Base-by-base conservation (phyloP, 768 basidiomycete species). In the Trametes punicea region DNA sequence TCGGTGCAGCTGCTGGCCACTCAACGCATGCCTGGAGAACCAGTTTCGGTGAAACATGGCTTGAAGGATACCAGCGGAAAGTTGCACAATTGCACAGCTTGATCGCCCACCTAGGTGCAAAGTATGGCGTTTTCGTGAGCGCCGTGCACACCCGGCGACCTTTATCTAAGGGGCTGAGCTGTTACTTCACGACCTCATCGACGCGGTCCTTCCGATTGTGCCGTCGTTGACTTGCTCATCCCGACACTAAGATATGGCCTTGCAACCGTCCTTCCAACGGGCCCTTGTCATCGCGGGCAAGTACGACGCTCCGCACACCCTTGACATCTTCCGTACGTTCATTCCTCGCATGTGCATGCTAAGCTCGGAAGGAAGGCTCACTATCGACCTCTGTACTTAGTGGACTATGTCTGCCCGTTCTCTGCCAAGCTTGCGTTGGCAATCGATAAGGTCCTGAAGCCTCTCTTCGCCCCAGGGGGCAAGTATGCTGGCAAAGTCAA, bases 351-450 rank as follows among this genome's bases (percentile, higher is more conserved):
- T n/a, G 34, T n/a, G n/a, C 8, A 44, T 16, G 13, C 20, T 16
- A 10, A 11, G 41, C 21, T 42, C 25, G 21, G 13, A 15, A n/a
- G 6, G 40, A n/a, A 23, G 40, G 6, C 11, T 13, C 8, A 26
- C 9, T 6, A 10, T 25, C 15, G 13, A 15, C 42, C 15, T 11
- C 54, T n/a, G n/a, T n/a, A n/a, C 31, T 1, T 60, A 91, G 89
- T 92, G 73, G 92, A 93, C 70, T 92, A 89, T 69, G 88, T 91
- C 63, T 94, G 91, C 63, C 90, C 90, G 1, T 93, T 75, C 77
- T 90, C 87, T 60, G 81, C 81, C 13, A 89, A 87, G 70, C 64
- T 88, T 42, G 74, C 83, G 9, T 70, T 76, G 26, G 75, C 79
- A 20, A 79, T 92, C 50, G 81, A 90, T 53, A 71, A 60, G 8